Evolutionary conservation across 1,139 yeast genomes (phyloP), one percentile per base, ranked within the genome.

Genomic region (Scheffersomyces insectosa): DNA sequence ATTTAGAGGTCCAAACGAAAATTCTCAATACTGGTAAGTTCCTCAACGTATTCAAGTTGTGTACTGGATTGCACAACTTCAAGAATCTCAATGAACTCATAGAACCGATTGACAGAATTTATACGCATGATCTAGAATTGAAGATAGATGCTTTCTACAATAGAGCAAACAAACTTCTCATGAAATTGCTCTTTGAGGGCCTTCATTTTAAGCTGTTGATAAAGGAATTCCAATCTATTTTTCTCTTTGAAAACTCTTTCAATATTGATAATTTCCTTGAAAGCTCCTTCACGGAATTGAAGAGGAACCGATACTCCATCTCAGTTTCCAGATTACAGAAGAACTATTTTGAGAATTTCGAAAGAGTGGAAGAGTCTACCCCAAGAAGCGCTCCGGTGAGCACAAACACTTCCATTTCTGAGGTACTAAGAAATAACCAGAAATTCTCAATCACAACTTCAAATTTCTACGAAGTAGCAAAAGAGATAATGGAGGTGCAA

Each of bases 11-110:
- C 1, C 88, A 85, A 53, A 70, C 70, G 40, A 85, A 87, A 58
- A 76, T 93, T 1, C 66, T 93, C 25, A 71, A 83, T 41, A 89
- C 97, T 0, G 99, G 99, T 1, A 90, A 89, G 60, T 85, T 85
- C 53, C 67, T 91, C 44, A 88, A 88, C 52, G 84, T 93, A 4
- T 76, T 87, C 43, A 77, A 82, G 45, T 82, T 74, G 43, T 82
- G 88, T 50, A 66, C 72, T 9, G 81, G 82, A 0, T 47, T 70
- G 9, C 67, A 68, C 34, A 63, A 68, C 42, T 65, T 72, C 38
- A 62, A 62, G 12, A 43, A 43, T 13, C 55, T 70, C 8, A 56
- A 63, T 37, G 75, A 71, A 39, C 36, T 38, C n/a, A 55, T 65
- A 15, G 52, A 46, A 29, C 66, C 66, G 2, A 65, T 69, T 34